A percentile compares a stretch with the other conserved stretches of the same genome.
phyloP scores from a whole-genome alignment of 2,329 filamentous ascomycete genomes.

The Sporothrix pseudoabietina region DNA sequence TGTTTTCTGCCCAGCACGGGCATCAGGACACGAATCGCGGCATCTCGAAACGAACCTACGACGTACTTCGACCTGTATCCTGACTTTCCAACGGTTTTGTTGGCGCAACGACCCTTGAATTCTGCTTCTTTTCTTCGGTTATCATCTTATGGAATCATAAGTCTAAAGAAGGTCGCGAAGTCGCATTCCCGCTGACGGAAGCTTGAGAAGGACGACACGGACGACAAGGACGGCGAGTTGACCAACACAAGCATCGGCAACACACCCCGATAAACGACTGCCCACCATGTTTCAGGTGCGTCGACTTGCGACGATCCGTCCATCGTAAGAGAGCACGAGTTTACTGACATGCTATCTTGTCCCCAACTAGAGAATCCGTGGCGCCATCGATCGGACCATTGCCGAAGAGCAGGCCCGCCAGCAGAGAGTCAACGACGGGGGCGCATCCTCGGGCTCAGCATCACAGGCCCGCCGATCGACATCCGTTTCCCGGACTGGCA shows the following conservation, averaged over 20 bases:
- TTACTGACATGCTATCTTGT: neutral
- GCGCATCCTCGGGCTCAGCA: conserved; percentile 47
- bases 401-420: conserved; percentile 89
- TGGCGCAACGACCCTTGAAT: neutral
- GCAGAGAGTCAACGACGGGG: conserved; percentile 52
- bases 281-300: conserved; percentile 38
- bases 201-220: neutral
- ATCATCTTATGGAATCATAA: conserved; percentile 3
- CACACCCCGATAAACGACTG: neutral
- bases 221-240: neutral
- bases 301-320: neutral
- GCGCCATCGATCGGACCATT: conserved; percentile 82
- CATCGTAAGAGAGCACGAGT: neutral
- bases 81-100: neutral
- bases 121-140: neutral
- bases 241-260: neutral
- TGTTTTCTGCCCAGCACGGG: neutral
- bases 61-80: neutral
- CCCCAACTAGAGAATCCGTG: conserved; percentile 69
- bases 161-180: neutral
- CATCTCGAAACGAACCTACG: neutral
- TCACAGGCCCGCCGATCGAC: conserved; percentile 42
- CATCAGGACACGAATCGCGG: neutral
- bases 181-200: conserved; percentile 9
- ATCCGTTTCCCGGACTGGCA: conserved; percentile 48